Evolutionary conservation across 345 rosid genomes (phyloP), one percentile per base, ranked within the genome.

Genomic region (Populus pruinosa): DNA sequence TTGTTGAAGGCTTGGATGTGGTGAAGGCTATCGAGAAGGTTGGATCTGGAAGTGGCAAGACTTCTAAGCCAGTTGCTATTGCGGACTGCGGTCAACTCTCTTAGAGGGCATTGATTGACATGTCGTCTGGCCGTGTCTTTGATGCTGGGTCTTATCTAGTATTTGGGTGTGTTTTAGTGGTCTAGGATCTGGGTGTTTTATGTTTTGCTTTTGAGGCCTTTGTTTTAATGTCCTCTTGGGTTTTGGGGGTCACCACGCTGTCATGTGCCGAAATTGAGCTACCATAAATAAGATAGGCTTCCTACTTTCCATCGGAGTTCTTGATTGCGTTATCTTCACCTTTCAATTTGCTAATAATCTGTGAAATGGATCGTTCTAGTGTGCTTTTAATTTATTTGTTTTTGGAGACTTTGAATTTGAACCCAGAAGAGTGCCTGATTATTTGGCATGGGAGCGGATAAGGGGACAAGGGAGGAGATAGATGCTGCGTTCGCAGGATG

Each of bases 201-300:
- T 47, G 56, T 73, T 49, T 43, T n/a, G 9, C 71, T 53, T 55
- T 25, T 36, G 77, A 61, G 74, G 41, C 25, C 1, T 63, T 8
- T 43, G 27, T 68, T 27, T 31, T 29, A 21, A 5, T 38, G 9
- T 67, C n/a, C 14, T 56, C 7, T 31, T 72, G 61, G 35, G 50
- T 41, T 77, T 18, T 18, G 61, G 78, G 73, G 67, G 82, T 76
- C 47, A 23, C 55, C 11, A 41, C 27, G 29, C 53, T 35, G 64
- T 47, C 23, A 49, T 56, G 78, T 76, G 16, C 55, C 75, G 64
- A 49, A n/a, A 31, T 23, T 23, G 56, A 77, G 59, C 85, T 75
- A 2, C 82, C 82, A 62, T 71, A 39, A 85, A 85, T 85, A 85
- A 85, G 83, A 76, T 71, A 44, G 67, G 66, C 44, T 41, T 62